phyloP scores from a whole-genome alignment of 2,329 filamentous ascomycete genomes.

The Curvularia sp. region DNA sequence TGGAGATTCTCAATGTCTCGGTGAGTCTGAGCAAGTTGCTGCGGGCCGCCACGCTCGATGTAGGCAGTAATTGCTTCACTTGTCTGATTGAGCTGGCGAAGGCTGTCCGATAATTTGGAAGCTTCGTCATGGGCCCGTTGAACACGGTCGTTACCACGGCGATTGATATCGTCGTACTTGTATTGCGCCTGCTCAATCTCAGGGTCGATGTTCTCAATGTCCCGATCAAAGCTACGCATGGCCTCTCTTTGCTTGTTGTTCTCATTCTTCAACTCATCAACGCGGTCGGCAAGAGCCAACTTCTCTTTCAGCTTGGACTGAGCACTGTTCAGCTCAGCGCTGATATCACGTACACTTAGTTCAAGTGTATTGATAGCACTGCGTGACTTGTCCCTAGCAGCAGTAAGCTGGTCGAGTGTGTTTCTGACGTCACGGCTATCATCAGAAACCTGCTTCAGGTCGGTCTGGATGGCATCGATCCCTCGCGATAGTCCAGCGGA shows the following conservation, averaged over 20 bases:
- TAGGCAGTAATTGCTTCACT: slow-evolving; percentile 83
- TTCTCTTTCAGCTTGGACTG: slow-evolving; percentile 83
- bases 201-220: slow-evolving; percentile 77
- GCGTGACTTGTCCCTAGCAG: slow-evolving; percentile 74
- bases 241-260: slow-evolving; percentile 72
- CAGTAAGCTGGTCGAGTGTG: slow-evolving; percentile 69
- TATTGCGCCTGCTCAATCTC: slow-evolving; percentile 77
- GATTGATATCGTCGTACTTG: slow-evolving; percentile 77
- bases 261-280: slow-evolving; percentile 75
- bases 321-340: slow-evolving; percentile 73
- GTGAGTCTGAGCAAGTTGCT: slow-evolving; percentile 73
- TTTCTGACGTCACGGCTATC: slow-evolving; percentile 70
- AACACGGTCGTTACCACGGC: slow-evolving; percentile 75
- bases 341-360: slow-evolving; percentile 76
- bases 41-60: slow-evolving; percentile 74
- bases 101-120: slow-evolving; percentile 73
- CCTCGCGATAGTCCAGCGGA: slow-evolving; percentile 70
- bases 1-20: slow-evolving; percentile 73
- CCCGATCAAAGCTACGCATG: slow-evolving; percentile 73
- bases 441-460: slow-evolving; percentile 71
- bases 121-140: slow-evolving; percentile 74
- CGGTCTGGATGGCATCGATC: slow-evolving; percentile 82
- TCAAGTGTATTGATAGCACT: slow-evolving; percentile 74
- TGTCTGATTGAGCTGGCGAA: slow-evolving; percentile 77
- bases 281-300: slow-evolving; percentile 70